A percentile compares a stretch with the other conserved stretches of the same genome.
phyloP scores from a whole-genome alignment of 1,139 yeast species.

The Starmera stellimalicola region DNA sequence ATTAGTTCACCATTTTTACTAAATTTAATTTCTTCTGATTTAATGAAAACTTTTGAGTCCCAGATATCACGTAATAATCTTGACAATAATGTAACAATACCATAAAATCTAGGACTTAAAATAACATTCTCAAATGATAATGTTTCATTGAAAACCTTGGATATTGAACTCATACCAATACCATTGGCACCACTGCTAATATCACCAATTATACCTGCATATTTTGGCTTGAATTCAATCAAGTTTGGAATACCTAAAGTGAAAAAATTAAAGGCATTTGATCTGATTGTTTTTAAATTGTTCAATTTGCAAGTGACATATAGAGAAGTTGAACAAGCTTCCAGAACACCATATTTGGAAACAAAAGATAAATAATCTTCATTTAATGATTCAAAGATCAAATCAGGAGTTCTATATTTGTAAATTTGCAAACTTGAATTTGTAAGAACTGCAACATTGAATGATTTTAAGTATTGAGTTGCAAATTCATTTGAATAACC shows the following conservation, averaged over 20 bases:
- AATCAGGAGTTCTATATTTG: constrained; percentile 71
- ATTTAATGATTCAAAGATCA: constrained; percentile 58
- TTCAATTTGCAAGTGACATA: constrained; percentile 73
- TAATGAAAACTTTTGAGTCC: constrained; percentile 59
- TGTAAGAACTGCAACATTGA: constrained; percentile 75
- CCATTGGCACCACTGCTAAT: constrained; percentile 5
- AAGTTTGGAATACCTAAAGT: constrained; percentile 29
- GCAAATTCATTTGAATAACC: constrained; percentile 83
- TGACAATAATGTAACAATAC: constrained; percentile 72
- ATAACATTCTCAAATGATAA: constrained; percentile 57
- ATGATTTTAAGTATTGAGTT: constrained; percentile 63
- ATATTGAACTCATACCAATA: constrained; percentile 3
- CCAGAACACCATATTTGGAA: constrained; percentile 52
- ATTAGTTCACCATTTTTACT: constrained; percentile 27
- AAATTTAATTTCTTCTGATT: constrained; percentile 32
- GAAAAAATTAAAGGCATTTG: constrained; percentile 28
- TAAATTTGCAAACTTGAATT: constrained; percentile 69
- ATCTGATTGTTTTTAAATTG: constrained; percentile 39
- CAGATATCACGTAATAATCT: constrained; percentile 74
- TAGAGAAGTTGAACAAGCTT: constrained; percentile 81
- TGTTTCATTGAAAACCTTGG: constrained; percentile 4
- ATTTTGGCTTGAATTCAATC: constrained; percentile 26
- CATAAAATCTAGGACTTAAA: constrained; percentile 86
- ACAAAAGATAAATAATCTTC: constrained; percentile 49
- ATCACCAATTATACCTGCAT: no score